Conservation (phyloP, 495 filamentous ascomycete species). For the Cetradonia linearis region DNA sequence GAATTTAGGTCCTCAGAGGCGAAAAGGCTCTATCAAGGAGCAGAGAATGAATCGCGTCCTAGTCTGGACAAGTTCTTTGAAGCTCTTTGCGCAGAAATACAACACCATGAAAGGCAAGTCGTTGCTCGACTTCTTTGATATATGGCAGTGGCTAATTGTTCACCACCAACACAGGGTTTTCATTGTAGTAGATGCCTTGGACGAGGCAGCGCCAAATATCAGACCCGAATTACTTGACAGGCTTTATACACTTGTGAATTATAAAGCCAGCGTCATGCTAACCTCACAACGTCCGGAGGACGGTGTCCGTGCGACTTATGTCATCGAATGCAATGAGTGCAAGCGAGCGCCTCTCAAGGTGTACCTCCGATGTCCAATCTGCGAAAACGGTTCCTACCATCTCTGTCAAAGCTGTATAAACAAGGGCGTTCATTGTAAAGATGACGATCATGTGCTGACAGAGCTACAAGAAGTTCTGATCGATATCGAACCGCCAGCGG, state of each 20-base stretch:
- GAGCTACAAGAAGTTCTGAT: background rate
- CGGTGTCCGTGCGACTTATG: background rate
- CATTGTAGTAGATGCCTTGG: constrained; percentile 17
- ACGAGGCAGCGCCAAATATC: constrained; percentile 11
- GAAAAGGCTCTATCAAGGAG: constrained; percentile 16
- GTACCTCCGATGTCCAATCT: constrained; percentile 5
- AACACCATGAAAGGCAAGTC: constrained; percentile 15
- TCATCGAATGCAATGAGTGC: constrained; percentile 4
- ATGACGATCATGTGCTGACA: background rate
- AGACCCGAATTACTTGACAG: background rate
- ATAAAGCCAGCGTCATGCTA: constrained; percentile 15
- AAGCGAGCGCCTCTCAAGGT: background rate
- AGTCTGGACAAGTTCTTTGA: constrained; percentile 6
- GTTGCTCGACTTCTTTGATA: no score
- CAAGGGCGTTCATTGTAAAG: background rate
- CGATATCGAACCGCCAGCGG: background rate
- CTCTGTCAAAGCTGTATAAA: background rate
- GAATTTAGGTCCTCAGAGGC: constrained; percentile 13
- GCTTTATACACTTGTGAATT: background rate
- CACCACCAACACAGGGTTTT: constrained; percentile 11
- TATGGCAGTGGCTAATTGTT: background rate
- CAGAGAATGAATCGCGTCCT: constrained; percentile 15
- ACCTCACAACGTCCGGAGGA: constrained; percentile 14
- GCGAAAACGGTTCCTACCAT: background rate
- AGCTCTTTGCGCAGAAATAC: constrained; percentile 15